Base-by-base conservation (phyloP, 1,139 yeast genomes). In the Pichia sp. region DNA sequence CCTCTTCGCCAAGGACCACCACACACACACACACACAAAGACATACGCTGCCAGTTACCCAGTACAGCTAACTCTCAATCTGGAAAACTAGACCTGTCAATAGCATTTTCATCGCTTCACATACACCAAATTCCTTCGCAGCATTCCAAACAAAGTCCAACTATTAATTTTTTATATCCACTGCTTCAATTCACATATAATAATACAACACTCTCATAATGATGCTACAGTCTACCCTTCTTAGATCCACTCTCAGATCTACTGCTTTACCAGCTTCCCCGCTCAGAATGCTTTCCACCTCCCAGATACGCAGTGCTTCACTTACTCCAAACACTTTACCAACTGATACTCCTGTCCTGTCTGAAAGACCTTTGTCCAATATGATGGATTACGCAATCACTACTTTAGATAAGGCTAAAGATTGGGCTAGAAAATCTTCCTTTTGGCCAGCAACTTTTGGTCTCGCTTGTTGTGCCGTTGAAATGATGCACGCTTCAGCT, bases 401-500 rank as follows among this genome's bases (percentile, higher is more conserved):
- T n/a, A 76, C 91, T 22, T 68, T 84, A 52, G 95, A 85, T 59
- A 77, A 81, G 47, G 76, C 84, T 52, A 91, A 89, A 52, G 83
- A 82, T 67, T 85, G 95, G 95, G 94, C 93, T 2, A 77, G 95
- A 63, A 88, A 84, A 60, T 85, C 94, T 25, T 82, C 93, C 4
- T 84, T 85, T 64, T 85, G 95, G 95, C 95, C 95, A 12, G 93
- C 84, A 40, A 85, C 95, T 37, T 85, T 85, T 64, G 95, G 95
- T 33, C 70, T 84, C 58, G 95, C 95, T 8, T 84, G 95, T 67
- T 84, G 95, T 69, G 94, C 95, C 48, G 94, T 85, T 36, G 95
- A 85, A 66, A 85, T 85, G 95, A 85, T 85, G 95, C 95, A 85
- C 65, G 85, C 82, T 35, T 85, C 95, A 23, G 79, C 94, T 45